These are phyloP conservation scores for Rhypophila decipiens DNA, from an alignment of 495 filamentous ascomycete genomes.

Conservation along the genomic window DNA sequence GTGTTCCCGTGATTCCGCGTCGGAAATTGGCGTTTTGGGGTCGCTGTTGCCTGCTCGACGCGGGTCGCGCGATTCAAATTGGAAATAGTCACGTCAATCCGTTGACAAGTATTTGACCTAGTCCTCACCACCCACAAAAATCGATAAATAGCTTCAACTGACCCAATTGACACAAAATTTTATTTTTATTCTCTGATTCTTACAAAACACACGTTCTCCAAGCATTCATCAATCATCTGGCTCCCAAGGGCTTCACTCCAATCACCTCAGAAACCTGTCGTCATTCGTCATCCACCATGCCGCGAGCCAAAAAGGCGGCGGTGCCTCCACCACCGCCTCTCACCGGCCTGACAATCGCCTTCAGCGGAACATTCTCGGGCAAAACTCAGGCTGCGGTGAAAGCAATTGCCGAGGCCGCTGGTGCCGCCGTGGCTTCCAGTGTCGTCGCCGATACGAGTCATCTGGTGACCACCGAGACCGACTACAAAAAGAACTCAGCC, in stretches of 20 bases:
- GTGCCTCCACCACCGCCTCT: slow-evolving; percentile 26
- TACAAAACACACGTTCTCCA: neutral
- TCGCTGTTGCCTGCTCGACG: slow-evolving; percentile 21
- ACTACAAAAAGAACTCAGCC: slow-evolving; percentile 42
- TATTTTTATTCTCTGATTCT: no score
- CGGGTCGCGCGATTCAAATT: slow-evolving; percentile 10
- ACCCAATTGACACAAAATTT: no score
- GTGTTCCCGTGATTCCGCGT: slow-evolving; percentile 17
- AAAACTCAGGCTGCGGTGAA: slow-evolving; percentile 44
- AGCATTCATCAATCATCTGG: neutral
- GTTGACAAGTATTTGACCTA: neutral
- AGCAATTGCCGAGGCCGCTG: slow-evolving; percentile 39
- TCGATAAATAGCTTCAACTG: no score
- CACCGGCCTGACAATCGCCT: slow-evolving; percentile 44
- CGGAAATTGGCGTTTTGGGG: slow-evolving; percentile 1
- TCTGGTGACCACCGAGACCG: slow-evolving; percentile 48
- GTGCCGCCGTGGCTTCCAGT: slow-evolving; percentile 40
- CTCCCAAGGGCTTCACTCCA: no score
- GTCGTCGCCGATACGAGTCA: slow-evolving; percentile 52
- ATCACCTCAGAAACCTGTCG: neutral
- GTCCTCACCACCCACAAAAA: neutral
- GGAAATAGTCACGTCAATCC: neutral
- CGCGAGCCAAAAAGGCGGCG: slow-evolving; percentile 19
- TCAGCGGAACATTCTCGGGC: slow-evolving; percentile 55
- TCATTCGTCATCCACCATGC: neutral